Evolutionary conservation across 371 early-diverging fungal species (phyloP), one percentile per base, ranked within the genome.

Genomic region (Apophysomyces elegans): DNA sequence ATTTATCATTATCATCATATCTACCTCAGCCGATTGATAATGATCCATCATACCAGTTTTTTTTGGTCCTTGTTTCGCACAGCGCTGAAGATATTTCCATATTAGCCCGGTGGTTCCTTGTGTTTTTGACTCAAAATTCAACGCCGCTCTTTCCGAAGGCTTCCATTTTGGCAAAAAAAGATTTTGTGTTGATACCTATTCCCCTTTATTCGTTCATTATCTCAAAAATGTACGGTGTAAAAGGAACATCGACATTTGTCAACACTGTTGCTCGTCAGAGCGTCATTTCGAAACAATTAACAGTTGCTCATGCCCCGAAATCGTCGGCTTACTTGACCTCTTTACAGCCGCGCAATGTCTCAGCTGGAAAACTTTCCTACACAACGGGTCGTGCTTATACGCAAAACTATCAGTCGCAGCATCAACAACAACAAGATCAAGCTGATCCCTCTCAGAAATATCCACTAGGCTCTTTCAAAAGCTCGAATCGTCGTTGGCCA

Each of bases 201-300:
- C 46, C 61, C 41, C 45, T 68, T 64, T 18, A 21, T 56, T 35
- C n/a, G 37, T 16, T 60, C 43, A 36, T 37, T 37, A 26, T 2
- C 32, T 50, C 18, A 64, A 46, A 21, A 21, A 83, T 79, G 80
- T 79, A 79, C 57, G 77, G 79, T 67, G 79, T 67, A n/a, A 83
- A 83, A 70, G 78, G 78, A 69, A 76, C 78, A 46, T 74, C 75
- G 36, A 66, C 75, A 11, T 62, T 83, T 37, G 45, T 83, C 13
- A 71, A 79, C 59, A 70, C 76, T 9, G 80, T 83, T 50, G 64
- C 78, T 44, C 72, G 80, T 44, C 83, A 83, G 64, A 73, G 83
- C 65, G 73, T 75, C 1, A 58, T 83, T 8, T 66, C 80, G 9
- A 83, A 83, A 39, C 83, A 83, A 65, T 54, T 79, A 0, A 69